These are phyloP conservation scores for Suillus paluster DNA, from an alignment of 768 basidiomycete species.

Conservation along the genomic window DNA sequence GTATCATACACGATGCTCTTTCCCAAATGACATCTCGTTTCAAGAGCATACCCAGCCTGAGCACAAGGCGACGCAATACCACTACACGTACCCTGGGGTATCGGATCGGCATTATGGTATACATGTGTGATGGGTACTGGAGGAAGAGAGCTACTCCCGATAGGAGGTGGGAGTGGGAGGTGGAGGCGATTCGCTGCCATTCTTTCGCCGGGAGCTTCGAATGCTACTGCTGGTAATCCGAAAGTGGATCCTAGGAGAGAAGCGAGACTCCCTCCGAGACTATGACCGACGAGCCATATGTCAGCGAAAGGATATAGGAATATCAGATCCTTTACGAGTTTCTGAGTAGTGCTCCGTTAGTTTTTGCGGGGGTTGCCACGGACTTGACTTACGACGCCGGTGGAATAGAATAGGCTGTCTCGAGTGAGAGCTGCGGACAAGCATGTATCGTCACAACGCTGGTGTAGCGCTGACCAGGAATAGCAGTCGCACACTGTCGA, in stretches of 20 bases:
- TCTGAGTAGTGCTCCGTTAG: slow-evolving; percentile 32
- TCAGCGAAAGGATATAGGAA: slow-evolving; percentile 59
- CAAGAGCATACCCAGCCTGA: slow-evolving; percentile 68
- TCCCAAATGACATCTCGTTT: slow-evolving; percentile 66
- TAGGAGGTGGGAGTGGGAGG: slow-evolving; percentile 55
- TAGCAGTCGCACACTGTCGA: slow-evolving; percentile 90
- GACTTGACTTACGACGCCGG: slow-evolving; percentile 69
- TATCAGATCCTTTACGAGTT: slow-evolving; percentile 61
- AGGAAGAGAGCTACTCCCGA: slow-evolving; percentile 15
- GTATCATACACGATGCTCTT: slow-evolving; percentile 70
- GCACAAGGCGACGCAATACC: slow-evolving; percentile 57
- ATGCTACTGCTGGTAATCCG: slow-evolving; percentile 65
- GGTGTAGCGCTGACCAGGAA: slow-evolving; percentile 47
- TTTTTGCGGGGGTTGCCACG: neutral
- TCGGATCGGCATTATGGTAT: slow-evolving; percentile 75
- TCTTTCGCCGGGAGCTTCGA: slow-evolving; percentile 68
- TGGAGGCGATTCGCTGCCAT: slow-evolving; percentile 64
- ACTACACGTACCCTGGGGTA: slow-evolving; percentile 62
- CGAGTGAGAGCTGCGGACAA: slow-evolving; percentile 81
- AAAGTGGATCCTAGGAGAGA: slow-evolving; percentile 67
- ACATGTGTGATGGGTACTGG: slow-evolving; percentile 47
- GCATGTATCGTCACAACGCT: slow-evolving; percentile 81
- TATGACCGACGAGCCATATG: slow-evolving; percentile 66
- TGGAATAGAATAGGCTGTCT: slow-evolving; percentile 91
- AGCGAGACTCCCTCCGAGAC: slow-evolving; percentile 68